Evolutionary conservation across 306 rosid genomes (phyloP).

Genomic region (Amphicarpaea edgeworthii): DNA sequence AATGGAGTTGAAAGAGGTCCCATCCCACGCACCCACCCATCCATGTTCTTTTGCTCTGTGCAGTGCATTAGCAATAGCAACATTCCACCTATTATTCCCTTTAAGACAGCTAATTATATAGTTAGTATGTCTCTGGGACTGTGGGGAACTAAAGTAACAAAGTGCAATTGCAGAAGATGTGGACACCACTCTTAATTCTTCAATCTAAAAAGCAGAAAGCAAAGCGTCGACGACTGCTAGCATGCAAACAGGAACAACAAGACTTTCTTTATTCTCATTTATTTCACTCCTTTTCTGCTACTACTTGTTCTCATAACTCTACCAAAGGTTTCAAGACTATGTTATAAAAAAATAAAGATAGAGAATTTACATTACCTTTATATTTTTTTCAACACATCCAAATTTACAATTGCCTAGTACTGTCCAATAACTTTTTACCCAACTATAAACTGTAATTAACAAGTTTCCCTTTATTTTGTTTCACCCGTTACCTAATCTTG

Average conservation of each 20-base stretch:
- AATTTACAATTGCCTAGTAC: not conserved
- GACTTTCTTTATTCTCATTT: not conserved
- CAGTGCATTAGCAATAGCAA: constrained; percentile 39
- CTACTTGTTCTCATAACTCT: not conserved
- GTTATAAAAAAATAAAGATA: not conserved
- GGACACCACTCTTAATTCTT: constrained; percentile 40
- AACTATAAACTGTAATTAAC: not conserved
- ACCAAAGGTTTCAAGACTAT: not conserved
- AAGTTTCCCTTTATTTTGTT: not conserved
- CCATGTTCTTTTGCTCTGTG: constrained; percentile 32
- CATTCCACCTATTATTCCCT: constrained; percentile 38
- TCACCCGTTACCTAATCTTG: not conserved
- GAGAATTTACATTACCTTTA: constrained; percentile 28
- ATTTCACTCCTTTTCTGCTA: not conserved
- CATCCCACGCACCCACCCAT: constrained; percentile 24
- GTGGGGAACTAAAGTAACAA: constrained; percentile 19
- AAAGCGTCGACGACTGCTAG: constrained; percentile 2
- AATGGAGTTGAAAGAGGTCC: constrained; percentile 36
- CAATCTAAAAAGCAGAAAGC: constrained; percentile 28
- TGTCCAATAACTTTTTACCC: not conserved
- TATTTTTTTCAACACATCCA: not conserved
- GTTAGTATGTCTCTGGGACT: too few relatives aligned
- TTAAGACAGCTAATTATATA: constrained; percentile 29
- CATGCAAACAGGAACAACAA: constrained; percentile 18
- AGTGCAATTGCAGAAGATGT: constrained; percentile 33